Base-by-base conservation (phyloP, 2,329 filamentous ascomycete genomes). In the Apiospora sp. region DNA sequence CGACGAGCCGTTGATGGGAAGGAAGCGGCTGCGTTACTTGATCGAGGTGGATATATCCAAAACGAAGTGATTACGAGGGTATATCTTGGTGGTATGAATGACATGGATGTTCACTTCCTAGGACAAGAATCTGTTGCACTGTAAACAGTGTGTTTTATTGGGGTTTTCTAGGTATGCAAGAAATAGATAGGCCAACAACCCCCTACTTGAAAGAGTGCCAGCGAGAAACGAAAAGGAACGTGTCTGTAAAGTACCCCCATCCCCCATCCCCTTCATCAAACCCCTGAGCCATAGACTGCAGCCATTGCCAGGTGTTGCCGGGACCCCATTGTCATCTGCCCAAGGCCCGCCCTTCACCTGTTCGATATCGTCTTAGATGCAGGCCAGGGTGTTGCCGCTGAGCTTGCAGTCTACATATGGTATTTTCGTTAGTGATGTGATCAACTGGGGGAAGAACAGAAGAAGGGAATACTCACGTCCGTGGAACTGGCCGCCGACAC, bases 401-500 rank as follows among this genome's bases (percentile, higher is more conserved):
- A 27, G 13, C 3, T 30, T 24, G 49, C 49, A 54, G 14, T 30
- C 49, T 54, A 16, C 1, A 54, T 30, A 27, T 3, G 27, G 12
- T 24, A 22, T 24, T 30, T 54, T 10, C 3, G 49, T 54, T 2
- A 54, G 24, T 30, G 27, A 10, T 2, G 1, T 5, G 4, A 8
- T 6, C 7, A 24, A 6, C 10, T 24, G n/a, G n/a, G 27, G 4
- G n/a, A 30, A 30, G 27, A 30, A 30, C 27, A 30, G 27, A 30
- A 30, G 49, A 16, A 64, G 19, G 19, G 37, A 30, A 49, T 41
- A 37, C 69, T 2, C 67, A 71, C 69, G 34, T 12, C 69, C 69
- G 54, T 71, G 34, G 37, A 71, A 71, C 5, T 12, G 4, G 24
- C 51, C 22, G 13, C 69, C 69, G 7, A 34, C 27, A 13, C 54